Evolutionary conservation across 768 basidiomycete species (phyloP).

Genomic region (Tephrocybe sp.): DNA sequence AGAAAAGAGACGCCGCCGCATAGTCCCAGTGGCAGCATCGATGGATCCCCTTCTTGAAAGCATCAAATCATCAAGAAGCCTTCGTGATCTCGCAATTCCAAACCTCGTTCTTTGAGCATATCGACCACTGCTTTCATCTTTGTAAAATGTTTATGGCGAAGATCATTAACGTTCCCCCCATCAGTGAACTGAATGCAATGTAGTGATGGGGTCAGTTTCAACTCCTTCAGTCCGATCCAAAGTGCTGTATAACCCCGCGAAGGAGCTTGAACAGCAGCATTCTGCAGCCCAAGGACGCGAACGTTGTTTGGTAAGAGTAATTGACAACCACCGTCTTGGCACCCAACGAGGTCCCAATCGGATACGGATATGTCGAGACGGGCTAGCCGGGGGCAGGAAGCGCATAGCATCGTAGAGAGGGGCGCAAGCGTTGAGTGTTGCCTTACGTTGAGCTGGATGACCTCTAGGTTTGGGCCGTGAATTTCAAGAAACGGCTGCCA

Average conservation of each 20-base stretch:
- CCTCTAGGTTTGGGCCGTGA: conserved; percentile 13
- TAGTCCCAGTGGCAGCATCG: neutral
- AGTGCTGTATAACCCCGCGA: conserved; percentile 4
- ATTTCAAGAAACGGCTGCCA: conserved; percentile 7
- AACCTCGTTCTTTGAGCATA: conserved; percentile 6
- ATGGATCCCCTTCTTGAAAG: neutral
- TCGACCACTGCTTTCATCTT: conserved; percentile 2
- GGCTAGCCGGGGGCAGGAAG: conserved; percentile 11
- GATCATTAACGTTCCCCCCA: conserved; percentile 9
- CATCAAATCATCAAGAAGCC: conserved; percentile 10
- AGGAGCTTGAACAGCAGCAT: conserved; percentile 6
- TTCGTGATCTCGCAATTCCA: conserved; percentile 16
- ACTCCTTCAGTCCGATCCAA: conserved; percentile 1
- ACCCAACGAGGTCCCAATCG: conserved; percentile 4
- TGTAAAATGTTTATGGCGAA: conserved; percentile 11
- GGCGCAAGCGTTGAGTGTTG: neutral
- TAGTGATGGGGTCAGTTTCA: conserved; percentile 6
- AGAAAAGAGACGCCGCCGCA: neutral
- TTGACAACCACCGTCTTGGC: neutral
- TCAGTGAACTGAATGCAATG: conserved; percentile 14
- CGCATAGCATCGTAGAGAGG: neutral
- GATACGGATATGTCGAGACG: conserved; percentile 15
- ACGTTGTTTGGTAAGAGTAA: conserved; percentile 11
- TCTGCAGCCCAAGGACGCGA: conserved; percentile 16
- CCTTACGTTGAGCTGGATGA: conserved; percentile 6